A percentile compares a stretch with the other conserved stretches of the same genome.
phyloP scores from a whole-genome alignment of 2,329 filamentous ascomycete genomes.

The Tothia fuscella region DNA sequence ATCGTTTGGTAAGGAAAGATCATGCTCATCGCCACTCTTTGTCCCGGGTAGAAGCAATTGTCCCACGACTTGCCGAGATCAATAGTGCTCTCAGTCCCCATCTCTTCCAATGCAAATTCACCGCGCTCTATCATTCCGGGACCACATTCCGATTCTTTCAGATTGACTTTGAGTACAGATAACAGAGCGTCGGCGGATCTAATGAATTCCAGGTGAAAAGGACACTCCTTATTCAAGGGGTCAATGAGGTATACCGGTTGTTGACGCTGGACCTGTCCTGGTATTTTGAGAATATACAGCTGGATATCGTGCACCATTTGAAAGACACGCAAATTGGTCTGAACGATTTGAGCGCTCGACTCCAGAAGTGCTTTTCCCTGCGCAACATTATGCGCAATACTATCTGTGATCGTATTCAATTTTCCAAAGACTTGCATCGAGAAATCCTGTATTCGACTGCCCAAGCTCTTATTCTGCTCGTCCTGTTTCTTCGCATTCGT shows the following conservation, averaged over 20 bases:
- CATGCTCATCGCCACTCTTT: conserved; percentile 23
- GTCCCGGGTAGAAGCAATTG: conserved; percentile 19
- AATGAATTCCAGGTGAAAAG: conserved; percentile 17
- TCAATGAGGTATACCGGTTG: conserved; percentile 23
- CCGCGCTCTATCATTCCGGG: background rate
- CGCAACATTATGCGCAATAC: conserved; percentile 4
- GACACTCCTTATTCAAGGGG: conserved; percentile 16
- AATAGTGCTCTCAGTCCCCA: conserved; percentile 9
- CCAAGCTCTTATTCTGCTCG: background rate
- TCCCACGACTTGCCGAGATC: conserved; percentile 16
- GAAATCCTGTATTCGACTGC: background rate
- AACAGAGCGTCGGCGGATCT: background rate
- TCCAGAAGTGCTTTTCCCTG: conserved; percentile 12
- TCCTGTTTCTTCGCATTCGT: background rate
- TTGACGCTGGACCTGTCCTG: conserved; percentile 20
- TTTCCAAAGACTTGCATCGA: background rate
- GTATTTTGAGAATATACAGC: conserved; percentile 14
- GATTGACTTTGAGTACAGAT: background rate
- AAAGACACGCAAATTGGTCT: conserved; percentile 18
- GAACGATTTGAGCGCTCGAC: conserved; percentile 9
- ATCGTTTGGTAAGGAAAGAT: conserved; percentile 17
- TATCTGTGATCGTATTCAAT: background rate
- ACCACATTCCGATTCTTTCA: background rate
- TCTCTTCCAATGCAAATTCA: background rate
- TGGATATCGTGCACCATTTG: conserved; percentile 16